These are phyloP conservation scores for Pouteria glomerata DNA, from an alignment of 148 eudicot genomes.

Conservation along the genomic window DNA sequence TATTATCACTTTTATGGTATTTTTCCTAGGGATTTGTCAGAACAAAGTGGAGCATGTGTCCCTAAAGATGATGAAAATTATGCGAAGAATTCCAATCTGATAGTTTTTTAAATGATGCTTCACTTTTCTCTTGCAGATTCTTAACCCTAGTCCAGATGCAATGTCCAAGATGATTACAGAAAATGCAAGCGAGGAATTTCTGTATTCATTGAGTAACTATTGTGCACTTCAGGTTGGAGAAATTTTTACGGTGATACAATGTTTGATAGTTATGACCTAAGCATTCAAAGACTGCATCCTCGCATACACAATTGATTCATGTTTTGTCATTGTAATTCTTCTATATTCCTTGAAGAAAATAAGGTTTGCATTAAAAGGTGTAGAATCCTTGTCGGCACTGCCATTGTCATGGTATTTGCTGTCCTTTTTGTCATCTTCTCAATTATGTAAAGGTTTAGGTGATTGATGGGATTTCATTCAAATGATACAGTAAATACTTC, in stretches of 20 bases:
- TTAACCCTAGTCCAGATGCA: conserved; percentile 98
- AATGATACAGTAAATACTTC: not conserved
- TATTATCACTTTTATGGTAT: not conserved
- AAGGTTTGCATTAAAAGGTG: too few relatives aligned
- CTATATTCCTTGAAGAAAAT: too few relatives aligned
- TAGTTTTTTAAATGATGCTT: not conserved
- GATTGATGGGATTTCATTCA: not conserved
- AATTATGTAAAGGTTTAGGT: not conserved
- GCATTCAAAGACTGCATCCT: not conserved
- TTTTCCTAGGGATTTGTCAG: not conserved
- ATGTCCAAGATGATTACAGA: conserved; percentile 96
- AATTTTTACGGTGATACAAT: conserved; percentile 8
- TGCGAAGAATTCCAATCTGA: not conserved
- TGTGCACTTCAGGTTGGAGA: conserved; percentile 92
- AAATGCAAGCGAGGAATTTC: conserved; percentile 96
- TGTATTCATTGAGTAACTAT: conserved; percentile 85
- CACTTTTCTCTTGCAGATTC: conserved; percentile 54
- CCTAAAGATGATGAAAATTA: not conserved
- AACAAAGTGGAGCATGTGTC: not conserved
- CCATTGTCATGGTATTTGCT: too few relatives aligned
- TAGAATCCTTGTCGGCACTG: not conserved
- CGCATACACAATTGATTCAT: not conserved
- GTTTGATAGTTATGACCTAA: not conserved
- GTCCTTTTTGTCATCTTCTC: not conserved
- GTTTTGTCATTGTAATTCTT: not conserved